Evolutionary conservation across 225 moss, liverwort and hornwort genomes (phyloP).

Genomic region (Asterella californica): DNA sequence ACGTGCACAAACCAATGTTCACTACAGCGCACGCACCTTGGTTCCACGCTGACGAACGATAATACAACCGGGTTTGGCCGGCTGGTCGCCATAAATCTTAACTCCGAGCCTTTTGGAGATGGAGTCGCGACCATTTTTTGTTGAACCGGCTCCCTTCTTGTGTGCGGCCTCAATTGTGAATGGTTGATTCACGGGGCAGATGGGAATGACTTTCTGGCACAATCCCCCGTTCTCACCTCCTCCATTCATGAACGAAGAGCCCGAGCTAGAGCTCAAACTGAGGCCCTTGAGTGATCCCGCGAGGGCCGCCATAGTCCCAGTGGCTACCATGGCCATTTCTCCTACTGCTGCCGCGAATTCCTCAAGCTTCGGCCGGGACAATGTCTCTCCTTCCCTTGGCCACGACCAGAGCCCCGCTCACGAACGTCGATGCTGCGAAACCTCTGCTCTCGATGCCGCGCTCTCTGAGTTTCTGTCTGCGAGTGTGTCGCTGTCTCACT

Average conservation of each 20-base stretch:
- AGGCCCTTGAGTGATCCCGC: constrained; percentile 55
- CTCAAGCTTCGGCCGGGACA: background rate
- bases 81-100: constrained; percentile 89
- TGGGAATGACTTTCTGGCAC: background rate
- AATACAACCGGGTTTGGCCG: constrained; percentile 79
- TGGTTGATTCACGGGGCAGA: background rate
- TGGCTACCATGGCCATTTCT: constrained; percentile 33
- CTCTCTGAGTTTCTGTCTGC: background rate
- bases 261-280: constrained; percentile 40
- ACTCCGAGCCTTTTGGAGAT: constrained; percentile 86
- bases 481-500: background rate
- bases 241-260: constrained; percentile 43
- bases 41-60: constrained; percentile 91
- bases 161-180: constrained; percentile 80
- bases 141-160: constrained; percentile 88
- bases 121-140: constrained; percentile 95
- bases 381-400: background rate
- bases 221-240: constrained; percentile 21
- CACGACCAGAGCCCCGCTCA: background rate
- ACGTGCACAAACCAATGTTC: background rate
- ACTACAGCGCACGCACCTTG: constrained; percentile 40
- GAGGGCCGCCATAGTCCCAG: constrained; percentile 37
- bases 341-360: background rate
- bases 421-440: background rate
- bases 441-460: no score